Base-by-base conservation (phyloP, 1,284 basidiomycete species). In the Puccinia brachypodii region DNA sequence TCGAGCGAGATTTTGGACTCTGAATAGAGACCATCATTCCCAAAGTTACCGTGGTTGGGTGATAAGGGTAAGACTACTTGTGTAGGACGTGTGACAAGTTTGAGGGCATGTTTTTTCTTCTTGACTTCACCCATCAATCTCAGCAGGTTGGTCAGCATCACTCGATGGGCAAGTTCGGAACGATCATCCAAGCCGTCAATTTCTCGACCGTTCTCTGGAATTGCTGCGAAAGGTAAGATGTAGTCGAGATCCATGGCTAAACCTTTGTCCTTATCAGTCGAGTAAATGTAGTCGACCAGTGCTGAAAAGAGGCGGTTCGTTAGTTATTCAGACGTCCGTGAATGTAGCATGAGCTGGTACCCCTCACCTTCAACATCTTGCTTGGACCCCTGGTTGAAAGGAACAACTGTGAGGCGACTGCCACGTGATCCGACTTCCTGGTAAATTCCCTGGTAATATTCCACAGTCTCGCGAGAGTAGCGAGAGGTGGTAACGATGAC, bases 1-100 rank as follows among this genome's bases (percentile, higher is more conserved):
- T 98, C 96, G 83, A 99, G 89, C 36, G 95, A 95, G 84, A 99
- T 96, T 91, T 99, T 99, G 56, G 95, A 97, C 88, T 99, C 96
- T 7, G 95, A 95, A 88, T 99, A 99, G 73, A 99, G 89, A 84
- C 97, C 97, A 86, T 98, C 97, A 85, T 96, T 97, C 71, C 96
- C 96, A 87, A 99, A 98, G 71, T 96, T 89, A 85, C 96, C 96
- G 86, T 98, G 96, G 87, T 99, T 99, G 68, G 96, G 97, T 44
- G 96, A 99, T 13, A 99, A 90, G 7, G 97, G 96, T 53, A 98
- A 91, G 83, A 99, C 94, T 84, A 98, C 96, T 88, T 98, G 96
- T 0, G 97, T 99, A 0, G 97, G 96, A 82, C 96, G 93, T 77
- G 96, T 99, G 83, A 97, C 94, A 87, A 98, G 96, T 84, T 95